A percentile compares a stretch with the other conserved stretches of the same genome.
Evolutionary conservation across 108 stramenopile genomes (phyloP).

Genomic region (Mayamaea pseudoterrestris): DNA sequence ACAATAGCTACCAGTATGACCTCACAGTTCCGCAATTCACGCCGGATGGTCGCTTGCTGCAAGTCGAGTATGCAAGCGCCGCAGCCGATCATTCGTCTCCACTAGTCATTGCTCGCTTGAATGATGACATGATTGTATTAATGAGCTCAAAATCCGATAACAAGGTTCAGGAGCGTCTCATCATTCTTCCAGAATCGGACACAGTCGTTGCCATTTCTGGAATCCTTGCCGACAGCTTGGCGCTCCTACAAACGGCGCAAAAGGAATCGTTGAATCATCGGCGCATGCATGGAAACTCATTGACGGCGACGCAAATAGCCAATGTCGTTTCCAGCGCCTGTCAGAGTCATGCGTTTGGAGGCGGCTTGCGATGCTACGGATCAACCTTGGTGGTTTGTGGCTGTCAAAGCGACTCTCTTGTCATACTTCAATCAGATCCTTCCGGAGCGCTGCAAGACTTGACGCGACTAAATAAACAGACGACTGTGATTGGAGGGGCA

Average conservation of each 20-base stretch:
- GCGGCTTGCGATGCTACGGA: conserved; percentile 67
- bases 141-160: neutral
- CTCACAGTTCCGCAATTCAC: conserved; percentile 66
- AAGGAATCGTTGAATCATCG: conserved; percentile 11
- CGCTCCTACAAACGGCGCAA: conserved; percentile 24
- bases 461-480: neutral
- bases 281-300: conserved; percentile 8
- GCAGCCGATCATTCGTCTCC: conserved; percentile 46
- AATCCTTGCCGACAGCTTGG: conserved; percentile 46
- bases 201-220: conserved; percentile 50
- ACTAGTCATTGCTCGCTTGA: conserved; percentile 26
- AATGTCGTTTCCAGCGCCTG: conserved; percentile 37
- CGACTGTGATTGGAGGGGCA: neutral
- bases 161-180: neutral
- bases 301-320: conserved; percentile 16
- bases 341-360: conserved; percentile 65
- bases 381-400: conserved; percentile 44
- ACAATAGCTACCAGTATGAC: conserved; percentile 74
- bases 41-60: conserved; percentile 70
- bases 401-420: conserved; percentile 14
- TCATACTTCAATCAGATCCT: conserved; percentile 34
- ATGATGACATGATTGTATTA: neutral
- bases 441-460: conserved; percentile 20
- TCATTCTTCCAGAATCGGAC: neutral
- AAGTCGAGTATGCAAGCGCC: conserved; percentile 73